Evolutionary conservation across 2,329 filamentous ascomycete species (phyloP).

Genomic region (Fusarium austroafricanum): DNA sequence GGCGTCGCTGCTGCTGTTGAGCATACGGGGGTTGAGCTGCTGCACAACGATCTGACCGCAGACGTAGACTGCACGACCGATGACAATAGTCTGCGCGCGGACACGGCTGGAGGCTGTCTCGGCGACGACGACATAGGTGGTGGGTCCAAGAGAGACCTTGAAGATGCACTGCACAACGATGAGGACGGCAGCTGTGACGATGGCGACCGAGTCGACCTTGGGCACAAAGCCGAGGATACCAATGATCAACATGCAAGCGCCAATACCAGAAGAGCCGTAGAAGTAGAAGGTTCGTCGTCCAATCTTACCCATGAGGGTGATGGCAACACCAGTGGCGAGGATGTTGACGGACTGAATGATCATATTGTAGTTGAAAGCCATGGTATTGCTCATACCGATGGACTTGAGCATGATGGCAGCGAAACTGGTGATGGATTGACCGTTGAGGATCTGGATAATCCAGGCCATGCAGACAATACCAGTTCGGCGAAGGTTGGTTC

Average conservation of each 20-base stretch:
- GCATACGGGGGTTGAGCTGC: conserved; percentile 58
- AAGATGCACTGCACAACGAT: conserved; percentile 67
- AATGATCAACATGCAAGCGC: conserved; percentile 55
- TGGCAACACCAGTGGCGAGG: conserved; percentile 55
- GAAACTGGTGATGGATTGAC: conserved; percentile 64
- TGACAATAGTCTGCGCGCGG: conserved; percentile 59
- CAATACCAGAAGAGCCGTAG: conserved; percentile 54
- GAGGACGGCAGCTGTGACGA: conserved; percentile 42
- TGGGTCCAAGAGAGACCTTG: conserved; percentile 57
- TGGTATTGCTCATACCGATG: conserved; percentile 57
- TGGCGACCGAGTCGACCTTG: conserved; percentile 33
- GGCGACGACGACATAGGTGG: conserved; percentile 85
- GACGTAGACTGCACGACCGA: conserved; percentile 58
- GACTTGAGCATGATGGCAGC: conserved; percentile 64
- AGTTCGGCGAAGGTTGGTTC: conserved; percentile 54
- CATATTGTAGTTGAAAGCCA: conserved; percentile 61
- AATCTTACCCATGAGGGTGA: conserved; percentile 52
- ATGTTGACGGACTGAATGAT: conserved; percentile 61
- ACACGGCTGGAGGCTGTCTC: conserved; percentile 60
- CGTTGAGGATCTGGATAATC: conserved; percentile 50
- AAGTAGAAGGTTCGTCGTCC: conserved; percentile 57
- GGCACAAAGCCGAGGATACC: conserved; percentile 55
- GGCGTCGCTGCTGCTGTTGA: conserved; percentile 55
- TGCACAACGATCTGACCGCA: conserved; percentile 53
- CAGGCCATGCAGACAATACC: conserved; percentile 53